Evolutionary conservation across 164 flowering plant species (phyloP).

Genomic region (Dillenia suffruticosa): DNA sequence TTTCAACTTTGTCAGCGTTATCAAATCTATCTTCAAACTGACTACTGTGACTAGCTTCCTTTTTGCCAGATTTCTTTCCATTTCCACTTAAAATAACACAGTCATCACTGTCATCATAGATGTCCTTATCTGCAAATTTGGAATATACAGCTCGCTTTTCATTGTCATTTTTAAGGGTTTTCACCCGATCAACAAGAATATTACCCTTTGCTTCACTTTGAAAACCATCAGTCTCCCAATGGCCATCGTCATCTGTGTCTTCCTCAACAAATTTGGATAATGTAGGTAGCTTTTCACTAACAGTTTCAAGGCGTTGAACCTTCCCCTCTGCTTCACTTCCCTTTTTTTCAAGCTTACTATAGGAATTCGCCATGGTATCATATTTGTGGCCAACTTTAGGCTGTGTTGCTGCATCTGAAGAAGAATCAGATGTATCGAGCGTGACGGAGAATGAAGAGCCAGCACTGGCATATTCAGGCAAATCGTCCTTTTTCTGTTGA

Average conservation of each 20-base stretch:
- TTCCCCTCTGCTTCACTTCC: too few relatives aligned
- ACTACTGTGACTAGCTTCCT: conserved; percentile 8
- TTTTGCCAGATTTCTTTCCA: conserved; percentile 13
- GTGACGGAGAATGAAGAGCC: conserved; percentile 30
- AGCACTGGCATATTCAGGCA: conserved; percentile 29
- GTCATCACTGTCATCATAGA: conserved; percentile 29
- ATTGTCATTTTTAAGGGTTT: conserved; percentile 1
- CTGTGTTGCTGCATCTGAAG: conserved; percentile 7
- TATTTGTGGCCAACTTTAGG: conserved; percentile 9
- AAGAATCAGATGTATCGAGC: conserved; percentile 19
- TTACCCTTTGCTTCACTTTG: conserved; percentile 4
- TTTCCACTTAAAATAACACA: conserved; percentile 34
- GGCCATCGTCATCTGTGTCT: not conserved
- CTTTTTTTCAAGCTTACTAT: too few relatives aligned
- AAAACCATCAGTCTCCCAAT: not conserved
- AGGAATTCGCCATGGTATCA: not conserved
- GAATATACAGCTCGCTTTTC: conserved; percentile 6
- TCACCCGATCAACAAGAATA: conserved; percentile 2
- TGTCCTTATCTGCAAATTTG: conserved; percentile 17
- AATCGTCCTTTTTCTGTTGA: conserved; percentile 14
- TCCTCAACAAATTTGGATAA: not conserved
- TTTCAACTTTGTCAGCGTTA: conserved; percentile 12
- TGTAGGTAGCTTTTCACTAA: too few relatives aligned
- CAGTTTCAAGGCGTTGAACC: too few relatives aligned
- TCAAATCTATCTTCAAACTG: conserved; percentile 8